Evolutionary conservation across 1,284 basidiomycete genomes (phyloP).

Genomic region (Fomes fomentarius): DNA sequence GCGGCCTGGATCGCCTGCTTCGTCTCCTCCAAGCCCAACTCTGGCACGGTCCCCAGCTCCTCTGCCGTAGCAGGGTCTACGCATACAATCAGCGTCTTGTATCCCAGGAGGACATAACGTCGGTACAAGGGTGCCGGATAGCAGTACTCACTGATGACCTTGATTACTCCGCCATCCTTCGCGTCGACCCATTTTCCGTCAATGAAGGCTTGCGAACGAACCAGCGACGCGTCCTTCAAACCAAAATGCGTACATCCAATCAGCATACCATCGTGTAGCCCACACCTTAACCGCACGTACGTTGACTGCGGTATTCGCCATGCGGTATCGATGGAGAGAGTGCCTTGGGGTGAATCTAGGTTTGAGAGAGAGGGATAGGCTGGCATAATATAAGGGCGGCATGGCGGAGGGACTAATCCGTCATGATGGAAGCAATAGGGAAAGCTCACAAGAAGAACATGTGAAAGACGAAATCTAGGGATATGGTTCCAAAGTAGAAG

Average conservation of each 20-base stretch:
- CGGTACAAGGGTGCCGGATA: background rate
- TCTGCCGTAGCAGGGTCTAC: constrained; percentile 86
- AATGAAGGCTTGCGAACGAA: constrained; percentile 79
- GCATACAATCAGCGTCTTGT: background rate
- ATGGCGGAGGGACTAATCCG: background rate
- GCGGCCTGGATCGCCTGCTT: constrained; percentile 82
- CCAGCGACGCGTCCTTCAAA: constrained; percentile 74
- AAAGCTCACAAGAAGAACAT: constrained; percentile 92
- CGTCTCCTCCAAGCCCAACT: constrained; percentile 85
- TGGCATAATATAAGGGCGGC: constrained; percentile 7
- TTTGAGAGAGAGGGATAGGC: constrained; percentile 8
- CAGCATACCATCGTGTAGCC: no score
- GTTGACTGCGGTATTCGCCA: constrained; percentile 30
- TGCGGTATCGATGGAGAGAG: constrained; percentile 24
- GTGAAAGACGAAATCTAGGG: constrained; percentile 95
- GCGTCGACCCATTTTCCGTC: constrained; percentile 84
- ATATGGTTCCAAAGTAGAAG: constrained; percentile 94
- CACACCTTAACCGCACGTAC: background rate
- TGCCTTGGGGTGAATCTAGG: constrained; percentile 15
- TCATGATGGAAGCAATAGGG: background rate
- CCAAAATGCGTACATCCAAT: constrained; percentile 55
- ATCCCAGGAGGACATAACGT: no score
- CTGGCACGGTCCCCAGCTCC: constrained; percentile 80
- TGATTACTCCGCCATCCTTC: constrained; percentile 70
- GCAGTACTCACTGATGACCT: constrained; percentile 69